phyloP scores from a whole-genome alignment of 805 yeast species.

The Cyberlindnera americana region DNA sequence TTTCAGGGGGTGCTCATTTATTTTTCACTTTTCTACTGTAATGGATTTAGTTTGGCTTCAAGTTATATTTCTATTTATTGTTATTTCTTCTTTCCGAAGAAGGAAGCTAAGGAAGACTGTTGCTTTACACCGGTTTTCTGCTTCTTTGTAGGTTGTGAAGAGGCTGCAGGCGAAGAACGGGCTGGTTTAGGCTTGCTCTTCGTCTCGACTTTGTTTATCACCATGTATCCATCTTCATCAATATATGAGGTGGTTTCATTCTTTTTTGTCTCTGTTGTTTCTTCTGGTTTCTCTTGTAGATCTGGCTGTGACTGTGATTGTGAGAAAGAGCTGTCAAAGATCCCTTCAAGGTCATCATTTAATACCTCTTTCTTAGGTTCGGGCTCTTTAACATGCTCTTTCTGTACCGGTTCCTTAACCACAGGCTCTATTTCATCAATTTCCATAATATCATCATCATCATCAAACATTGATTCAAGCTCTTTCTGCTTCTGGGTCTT shows the following conservation, averaged over 20 bases:
- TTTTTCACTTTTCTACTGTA: too few species aligned
- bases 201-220: constrained; percentile 30
- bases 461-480: constrained; percentile 35
- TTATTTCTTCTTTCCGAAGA: constrained; percentile 39
- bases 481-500: constrained; percentile 22
- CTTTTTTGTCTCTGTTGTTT: constrained; percentile 10
- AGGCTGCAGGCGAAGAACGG: background rate
- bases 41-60: too few species aligned
- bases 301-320: constrained; percentile 15
- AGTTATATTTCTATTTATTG: too few species aligned
- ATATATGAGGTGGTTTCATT: constrained; percentile 25
- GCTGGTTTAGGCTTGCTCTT: constrained; percentile 19
- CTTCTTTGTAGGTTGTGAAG: constrained; percentile 15
- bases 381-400: background rate
- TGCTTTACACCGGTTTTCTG: constrained; percentile 30
- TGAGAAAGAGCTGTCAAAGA: constrained; percentile 22
- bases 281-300: background rate
- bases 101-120: constrained; percentile 45
- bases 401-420: too few species aligned
- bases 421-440: too few species aligned
- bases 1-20: too few species aligned
- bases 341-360: constrained; percentile 19
- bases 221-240: constrained; percentile 52
- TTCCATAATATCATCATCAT: constrained; percentile 31
- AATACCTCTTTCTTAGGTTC: background rate